These are phyloP conservation scores for Cytospora paraplurivora DNA, from an alignment of 2,329 filamentous ascomycete genomes.

Conservation along the genomic window DNA sequence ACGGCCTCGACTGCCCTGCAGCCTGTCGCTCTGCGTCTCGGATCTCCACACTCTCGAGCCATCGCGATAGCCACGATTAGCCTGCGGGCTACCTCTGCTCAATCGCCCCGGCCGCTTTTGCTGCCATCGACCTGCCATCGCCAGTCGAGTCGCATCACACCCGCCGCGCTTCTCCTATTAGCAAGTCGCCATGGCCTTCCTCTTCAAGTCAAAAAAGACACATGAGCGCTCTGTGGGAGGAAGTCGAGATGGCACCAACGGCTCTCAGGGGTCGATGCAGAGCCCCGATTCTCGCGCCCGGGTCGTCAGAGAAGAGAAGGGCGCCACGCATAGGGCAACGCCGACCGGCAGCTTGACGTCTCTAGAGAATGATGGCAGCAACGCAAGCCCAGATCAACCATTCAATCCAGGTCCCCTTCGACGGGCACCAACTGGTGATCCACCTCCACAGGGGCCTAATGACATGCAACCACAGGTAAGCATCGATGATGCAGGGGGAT, in stretches of 20 bases:
- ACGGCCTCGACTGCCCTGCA: constrained; percentile 15
- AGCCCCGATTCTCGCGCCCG: constrained; percentile 52
- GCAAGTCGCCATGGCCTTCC: constrained; percentile 68
- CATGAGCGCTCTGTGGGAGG: constrained; percentile 60
- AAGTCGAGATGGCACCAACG: constrained; percentile 54
- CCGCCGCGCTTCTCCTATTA: constrained; percentile 42
- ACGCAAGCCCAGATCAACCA: constrained; percentile 66
- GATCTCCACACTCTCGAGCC: neutral
- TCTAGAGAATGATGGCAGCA: constrained; percentile 59
- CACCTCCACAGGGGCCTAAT: constrained; percentile 53
- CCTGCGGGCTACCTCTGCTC: constrained; percentile 15
- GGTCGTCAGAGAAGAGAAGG: constrained; percentile 58
- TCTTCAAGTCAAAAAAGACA: constrained; percentile 81
- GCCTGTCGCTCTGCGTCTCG: constrained; percentile 7
- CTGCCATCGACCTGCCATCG: constrained; percentile 23
- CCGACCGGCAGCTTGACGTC: constrained; percentile 80
- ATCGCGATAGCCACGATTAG: constrained; percentile 16
- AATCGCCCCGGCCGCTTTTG: neutral
- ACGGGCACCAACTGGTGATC: constrained; percentile 40
- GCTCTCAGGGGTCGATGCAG: constrained; percentile 52
- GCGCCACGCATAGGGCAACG: constrained; percentile 60
- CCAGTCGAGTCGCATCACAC: constrained; percentile 29
- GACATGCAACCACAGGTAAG: constrained; percentile 44
- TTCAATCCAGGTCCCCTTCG: constrained; percentile 46
- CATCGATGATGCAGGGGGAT: neutral